Base-by-base conservation (phyloP, 352 stramenopile species). In the Plasmopara muralis region DNA sequence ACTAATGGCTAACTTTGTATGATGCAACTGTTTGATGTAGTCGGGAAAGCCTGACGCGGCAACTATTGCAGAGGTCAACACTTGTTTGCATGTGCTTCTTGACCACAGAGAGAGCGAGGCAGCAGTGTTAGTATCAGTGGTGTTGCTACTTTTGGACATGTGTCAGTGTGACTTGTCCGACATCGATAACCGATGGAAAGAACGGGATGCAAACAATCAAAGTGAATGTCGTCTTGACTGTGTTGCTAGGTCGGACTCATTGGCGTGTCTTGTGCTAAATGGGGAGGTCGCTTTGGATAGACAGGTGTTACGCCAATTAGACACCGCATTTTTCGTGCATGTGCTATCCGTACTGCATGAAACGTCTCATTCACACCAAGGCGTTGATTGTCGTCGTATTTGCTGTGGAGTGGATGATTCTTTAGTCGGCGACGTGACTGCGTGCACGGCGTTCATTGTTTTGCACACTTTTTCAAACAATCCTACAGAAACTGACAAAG, bases 61-160 rank as follows among this genome's bases (percentile, higher is more conserved):
- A 12, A 55, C 53, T 8, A 39, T 68, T 16, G 56, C 50, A 31
- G 73, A 84, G 30, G 46, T 84, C 15, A 71, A 70, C 49, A 62
- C 47, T 29, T 81, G 65, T 34, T 46, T 79, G 6, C 38, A 41
- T 8, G 50, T 70, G 6, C 46, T 77, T 28, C 28, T 73, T 2
- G 47, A 72, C 0, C 53, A 72, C 10, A 48, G 60, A 37, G 73
- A 82, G 49, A 41, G 35, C 2, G 56, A 66, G 10, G 29, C 47
- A 1, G 43, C 34, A 20, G 73, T 82, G 35, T 38, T 84, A n/a
- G 29, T 63, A 6, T 43, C 44, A 2, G 15, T 74, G 4, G 39
- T 81, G 31, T 18, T 74, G 46, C 48, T 75, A 14, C 41, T 81
- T 12, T 12, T 80, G n/a, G 60, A 70, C 4, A 48, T 77, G 20